Evolutionary conservation across 805 yeast species (phyloP), one percentile per base, ranked within the genome.

Genomic region (Hanseniaspora singularis): DNA sequence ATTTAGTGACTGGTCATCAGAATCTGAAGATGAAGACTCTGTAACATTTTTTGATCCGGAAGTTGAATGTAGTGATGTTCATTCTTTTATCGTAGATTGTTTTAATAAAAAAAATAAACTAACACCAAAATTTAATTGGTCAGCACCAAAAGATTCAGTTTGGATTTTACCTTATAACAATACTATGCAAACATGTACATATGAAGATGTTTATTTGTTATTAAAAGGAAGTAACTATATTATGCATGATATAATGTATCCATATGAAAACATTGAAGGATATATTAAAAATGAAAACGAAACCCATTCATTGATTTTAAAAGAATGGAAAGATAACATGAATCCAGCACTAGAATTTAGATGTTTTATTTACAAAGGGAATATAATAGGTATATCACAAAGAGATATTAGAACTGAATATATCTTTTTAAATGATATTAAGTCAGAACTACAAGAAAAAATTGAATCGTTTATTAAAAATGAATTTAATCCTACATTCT

Each of bases 61-160:
- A 1, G 53, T 51, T 2, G 64, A 64, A 22, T 86, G 87, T 54
- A 67, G 67, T 9, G 79, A 73, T 0, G 65, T 87, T 18, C 94
- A 88, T 56, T 54, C 64, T 0, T 54, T 67, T 36, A 67, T 89
- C 15, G 64, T 64, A 30, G 50, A 54, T 0, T 57, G 68, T 0
- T 72, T 92, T 12, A 50, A 53, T 2, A 66, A 69, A 36, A 65
- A 72, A 40, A 64, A 75, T 7, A 38, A 30, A 28, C n/a, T 47
- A 2, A 71, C 85, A 1, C 97, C 97, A 1, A 92, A 92, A 57
- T 66, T 89, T 54, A 92, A 92, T 66, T 92, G 98, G 98, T 86
- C 96, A 0, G 82, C 96, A 1, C 98, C 99, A 1, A 80, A 79
- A 57, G 99, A 92, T 64, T 84, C 97, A 1, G 74, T 79, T 0